Conservation (phyloP, 495 filamentous ascomycete genomes). For the Hypoxylon lienhwacheense region DNA sequence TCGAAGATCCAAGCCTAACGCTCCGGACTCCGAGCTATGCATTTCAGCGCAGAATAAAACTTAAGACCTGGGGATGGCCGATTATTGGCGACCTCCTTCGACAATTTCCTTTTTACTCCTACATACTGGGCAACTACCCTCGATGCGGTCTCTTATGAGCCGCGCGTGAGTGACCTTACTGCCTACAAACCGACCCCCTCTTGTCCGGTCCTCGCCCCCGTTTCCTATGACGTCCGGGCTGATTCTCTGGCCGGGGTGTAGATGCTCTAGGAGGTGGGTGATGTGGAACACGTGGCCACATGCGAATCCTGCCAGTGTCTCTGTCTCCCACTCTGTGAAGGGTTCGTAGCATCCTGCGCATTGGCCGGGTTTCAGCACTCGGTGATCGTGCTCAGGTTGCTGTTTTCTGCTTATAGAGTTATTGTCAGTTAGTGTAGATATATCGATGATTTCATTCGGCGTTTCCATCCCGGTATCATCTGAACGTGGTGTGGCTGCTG, state of each 20-base stretch:
- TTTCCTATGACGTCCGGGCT: conserved; percentile 42
- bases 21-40: conserved; percentile 22
- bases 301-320: conserved; percentile 85
- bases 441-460: conserved; percentile 28
- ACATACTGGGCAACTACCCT: conserved; percentile 72
- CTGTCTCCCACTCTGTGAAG: conserved; percentile 63
- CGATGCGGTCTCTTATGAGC: conserved; percentile 69
- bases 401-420: conserved; percentile 3
- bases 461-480: conserved; percentile 42
- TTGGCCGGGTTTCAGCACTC: conserved; percentile 49
- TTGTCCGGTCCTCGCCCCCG: conserved; percentile 43
- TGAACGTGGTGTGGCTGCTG: conserved; percentile 35
- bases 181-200: conserved; percentile 56
- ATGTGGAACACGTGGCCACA: conserved; percentile 93
- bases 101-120: conserved; percentile 38
- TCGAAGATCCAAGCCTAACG: background rate
- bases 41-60: background rate
- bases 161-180: conserved; percentile 89
- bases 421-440: conserved; percentile 35
- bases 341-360: conserved; percentile 66
- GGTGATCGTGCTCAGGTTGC: conserved; percentile 25
- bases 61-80: background rate
- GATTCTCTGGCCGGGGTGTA: conserved; percentile 45
- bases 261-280: conserved; percentile 65
- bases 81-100: conserved; percentile 12